Evolutionary conservation across 306 rosid species (phyloP).

Genomic region (Luffa acutangula): DNA sequence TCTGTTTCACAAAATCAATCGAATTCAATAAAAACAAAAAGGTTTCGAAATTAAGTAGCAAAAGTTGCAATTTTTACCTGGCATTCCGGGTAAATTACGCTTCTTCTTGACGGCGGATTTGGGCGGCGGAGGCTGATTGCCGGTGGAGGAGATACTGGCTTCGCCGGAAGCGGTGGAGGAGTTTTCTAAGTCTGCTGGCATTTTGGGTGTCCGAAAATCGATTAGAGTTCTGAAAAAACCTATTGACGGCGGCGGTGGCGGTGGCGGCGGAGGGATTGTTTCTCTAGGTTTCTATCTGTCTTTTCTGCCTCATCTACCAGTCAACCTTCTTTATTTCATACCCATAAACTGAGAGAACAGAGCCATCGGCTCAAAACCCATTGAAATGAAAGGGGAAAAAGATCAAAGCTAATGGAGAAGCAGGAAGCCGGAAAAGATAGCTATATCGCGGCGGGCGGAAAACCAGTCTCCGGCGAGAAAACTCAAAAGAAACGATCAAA

Average conservation of each 20-base stretch:
- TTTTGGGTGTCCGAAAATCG: background rate
- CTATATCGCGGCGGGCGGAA: background rate
- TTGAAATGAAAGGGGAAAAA: background rate
- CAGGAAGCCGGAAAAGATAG: background rate
- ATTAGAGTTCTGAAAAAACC: background rate
- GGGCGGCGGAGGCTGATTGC: constrained; percentile 29
- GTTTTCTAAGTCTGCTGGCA: background rate
- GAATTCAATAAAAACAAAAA: background rate
- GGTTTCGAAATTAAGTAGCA: background rate
- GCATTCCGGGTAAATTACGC: constrained; percentile 58
- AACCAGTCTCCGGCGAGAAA: background rate
- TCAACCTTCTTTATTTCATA: background rate
- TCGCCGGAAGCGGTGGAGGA: background rate
- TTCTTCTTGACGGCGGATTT: constrained; percentile 33
- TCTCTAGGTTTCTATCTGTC: background rate
- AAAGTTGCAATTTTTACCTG: constrained; percentile 22
- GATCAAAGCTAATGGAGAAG: background rate
- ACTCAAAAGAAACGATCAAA: background rate
- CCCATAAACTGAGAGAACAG: background rate
- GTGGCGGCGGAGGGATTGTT: background rate
- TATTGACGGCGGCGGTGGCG: background rate
- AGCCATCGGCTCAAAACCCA: background rate
- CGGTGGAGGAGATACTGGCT: background rate
- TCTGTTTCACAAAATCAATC: constrained; percentile 20
- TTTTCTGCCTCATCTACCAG: background rate